Evolutionary conservation across 1,284 basidiomycete species (phyloP).

Genomic region (Prillingera fragicola): DNA sequence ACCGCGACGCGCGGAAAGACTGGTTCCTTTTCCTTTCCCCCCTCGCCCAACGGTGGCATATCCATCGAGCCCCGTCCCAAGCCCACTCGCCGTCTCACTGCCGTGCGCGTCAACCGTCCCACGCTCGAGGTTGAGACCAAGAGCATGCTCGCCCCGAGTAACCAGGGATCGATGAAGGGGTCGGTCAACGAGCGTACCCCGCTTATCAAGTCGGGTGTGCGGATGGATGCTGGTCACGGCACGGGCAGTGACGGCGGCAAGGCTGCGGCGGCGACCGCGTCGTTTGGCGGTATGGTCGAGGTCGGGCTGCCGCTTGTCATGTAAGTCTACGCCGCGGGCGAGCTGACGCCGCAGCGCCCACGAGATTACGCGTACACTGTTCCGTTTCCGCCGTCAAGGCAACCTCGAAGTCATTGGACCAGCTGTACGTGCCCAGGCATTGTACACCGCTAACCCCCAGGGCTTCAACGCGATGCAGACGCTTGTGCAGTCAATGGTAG

Average conservation of each 20-base stretch:
- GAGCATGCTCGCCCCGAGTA: background rate
- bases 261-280: slow-evolving; percentile 1
- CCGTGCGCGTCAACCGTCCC: slow-evolving; percentile 27
- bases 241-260: slow-evolving; percentile 20
- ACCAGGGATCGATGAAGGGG: background rate
- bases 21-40: background rate
- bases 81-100: slow-evolving; percentile 34
- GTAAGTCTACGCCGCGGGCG: slow-evolving; percentile 19
- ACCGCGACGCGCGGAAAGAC: background rate
- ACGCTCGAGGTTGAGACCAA: slow-evolving; percentile 1
- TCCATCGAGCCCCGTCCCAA: slow-evolving; percentile 1
- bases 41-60: slow-evolving; percentile 2
- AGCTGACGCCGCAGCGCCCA: slow-evolving; percentile 20
- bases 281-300: slow-evolving; percentile 38
- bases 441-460: slow-evolving; percentile 28
- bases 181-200: slow-evolving; percentile 34
- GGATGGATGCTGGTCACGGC: slow-evolving; percentile 32
- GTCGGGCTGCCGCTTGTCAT: slow-evolving; percentile 37
- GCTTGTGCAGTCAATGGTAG: slow-evolving; percentile 66
- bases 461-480: slow-evolving; percentile 68
- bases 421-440: slow-evolving; percentile 55
- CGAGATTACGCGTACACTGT: slow-evolving; percentile 55
- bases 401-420: slow-evolving; percentile 77
- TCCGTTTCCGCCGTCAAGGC: slow-evolving; percentile 68
- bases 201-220: slow-evolving; percentile 43